Conservation (phyloP, 2,329 filamentous ascomycete genomes). For the Fusarium sp. region DNA sequence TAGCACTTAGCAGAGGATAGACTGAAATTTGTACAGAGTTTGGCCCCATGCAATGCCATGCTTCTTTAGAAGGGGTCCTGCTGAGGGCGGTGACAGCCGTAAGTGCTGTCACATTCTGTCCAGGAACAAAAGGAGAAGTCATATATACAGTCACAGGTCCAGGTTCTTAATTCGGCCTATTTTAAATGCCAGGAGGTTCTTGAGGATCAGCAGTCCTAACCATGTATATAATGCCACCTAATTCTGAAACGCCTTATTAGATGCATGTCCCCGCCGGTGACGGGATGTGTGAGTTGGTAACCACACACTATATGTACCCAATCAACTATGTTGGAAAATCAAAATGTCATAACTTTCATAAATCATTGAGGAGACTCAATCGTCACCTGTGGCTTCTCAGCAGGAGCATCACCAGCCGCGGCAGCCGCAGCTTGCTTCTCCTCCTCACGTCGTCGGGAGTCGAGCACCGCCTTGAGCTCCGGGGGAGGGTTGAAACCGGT, state of each 20-base stretch:
- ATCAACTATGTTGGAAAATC: conserved; percentile 23
- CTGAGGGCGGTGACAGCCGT: neutral
- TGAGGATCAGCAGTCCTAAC: conserved; percentile 35
- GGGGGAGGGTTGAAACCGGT: conserved; percentile 81
- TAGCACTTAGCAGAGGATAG: neutral
- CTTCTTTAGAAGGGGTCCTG: neutral
- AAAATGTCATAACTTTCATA: conserved; percentile 37
- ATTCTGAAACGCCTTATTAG: conserved; percentile 51
- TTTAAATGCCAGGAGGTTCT: conserved; percentile 23
- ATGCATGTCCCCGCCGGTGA: conserved; percentile 45
- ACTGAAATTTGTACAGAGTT: neutral
- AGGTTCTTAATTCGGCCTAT: conserved; percentile 12
- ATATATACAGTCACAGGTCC: conserved; percentile 10
- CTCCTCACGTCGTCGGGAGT: conserved; percentile 68
- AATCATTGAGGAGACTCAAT: conserved; percentile 49
- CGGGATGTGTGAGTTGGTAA: conserved; percentile 31
- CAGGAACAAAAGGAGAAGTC: neutral
- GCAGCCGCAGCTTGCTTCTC: conserved; percentile 48
- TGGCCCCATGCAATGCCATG: neutral
- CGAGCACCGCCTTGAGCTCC: conserved; percentile 70
- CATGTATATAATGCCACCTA: conserved; percentile 40
- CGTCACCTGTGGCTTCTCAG: conserved; percentile 47
- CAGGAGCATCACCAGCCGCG: conserved; percentile 43
- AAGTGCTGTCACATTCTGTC: neutral
- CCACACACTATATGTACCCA: conserved; percentile 29